Evolutionary conservation across 331 rosid species (phyloP), one percentile per base, ranked within the genome.

Genomic region (Stylosanthes scabra): DNA sequence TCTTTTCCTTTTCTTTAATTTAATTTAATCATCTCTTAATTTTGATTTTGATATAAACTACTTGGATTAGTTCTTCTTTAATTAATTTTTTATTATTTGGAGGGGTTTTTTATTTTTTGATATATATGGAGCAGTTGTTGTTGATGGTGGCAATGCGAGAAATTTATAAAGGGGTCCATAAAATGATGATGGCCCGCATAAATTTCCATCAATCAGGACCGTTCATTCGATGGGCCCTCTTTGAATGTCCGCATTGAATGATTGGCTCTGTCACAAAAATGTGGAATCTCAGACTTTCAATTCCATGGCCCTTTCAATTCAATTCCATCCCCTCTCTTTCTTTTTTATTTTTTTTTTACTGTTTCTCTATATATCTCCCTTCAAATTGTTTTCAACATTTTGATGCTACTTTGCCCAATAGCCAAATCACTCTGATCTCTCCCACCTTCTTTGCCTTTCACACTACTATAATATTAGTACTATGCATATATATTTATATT

Each of bases 251-350:
- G 49, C 68, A 28, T 74, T 86, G 89, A 85, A 87, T 86, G 80
- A 89, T 89, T 87, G 88, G 87, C 77, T 86, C 78, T 85, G 68
- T 85, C 73, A 66, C 79, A 66, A 77, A 75, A 80, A 77, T 59
- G 65, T 77, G 78, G 66, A 85, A 78, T 78, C 81, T 80, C 13
- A 16, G 39, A 34, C 6, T 34, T 34, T 34, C 39, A 56, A 44
- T 69, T 76, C 62, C 78, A 61, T 59, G 73, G 34, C 64, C 61
- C 8, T 65, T 40, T 51, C 55, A 34, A 34, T 34, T 34, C 39
- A 34, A 34, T 65, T 34, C n/a, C n/a, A n/a, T n/a, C 57, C 57
- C 14, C 55, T 4, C 11, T 27, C 2, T 14, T 14, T 20, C 13
- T 20, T 20, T 20, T 20, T 20, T 63, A 6, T 14, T 14, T 20